A percentile compares a stretch with the other conserved stretches of the same genome.
Evolutionary conservation across 179 eudicot species (phyloP).

Genomic region (Vitellaria paradoxa): DNA sequence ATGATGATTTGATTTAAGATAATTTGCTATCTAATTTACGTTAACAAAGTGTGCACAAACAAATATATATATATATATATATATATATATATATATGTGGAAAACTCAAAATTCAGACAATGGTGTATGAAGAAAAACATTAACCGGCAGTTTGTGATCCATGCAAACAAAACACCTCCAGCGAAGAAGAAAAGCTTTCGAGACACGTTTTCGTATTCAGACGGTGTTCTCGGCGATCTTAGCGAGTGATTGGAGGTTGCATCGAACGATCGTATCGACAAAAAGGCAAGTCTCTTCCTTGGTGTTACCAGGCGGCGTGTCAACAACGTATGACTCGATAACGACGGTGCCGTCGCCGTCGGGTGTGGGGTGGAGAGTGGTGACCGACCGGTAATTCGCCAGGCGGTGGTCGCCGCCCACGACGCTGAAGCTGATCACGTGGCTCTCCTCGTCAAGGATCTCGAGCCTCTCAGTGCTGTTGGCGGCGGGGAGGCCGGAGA

Average conservation of each 20-base stretch:
- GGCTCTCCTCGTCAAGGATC: constrained; percentile 60
- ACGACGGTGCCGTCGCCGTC: constrained; percentile 39
- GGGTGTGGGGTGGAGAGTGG: constrained; percentile 39
- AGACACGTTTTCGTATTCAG: not conserved
- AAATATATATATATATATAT: too few species aligned
- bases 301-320: constrained; percentile 55
- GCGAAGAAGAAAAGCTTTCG: not conserved
- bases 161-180: not conserved
- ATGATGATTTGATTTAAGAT: too few species aligned
- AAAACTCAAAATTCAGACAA: not conserved
- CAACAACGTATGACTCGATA: constrained; percentile 61
- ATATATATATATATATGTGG: not conserved
- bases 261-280: constrained; percentile 24
- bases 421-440: constrained; percentile 46
- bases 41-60: too few species aligned
- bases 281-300: constrained; percentile 55
- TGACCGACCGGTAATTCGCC: constrained; percentile 50
- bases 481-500: constrained; percentile 73
- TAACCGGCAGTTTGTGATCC: not conserved
- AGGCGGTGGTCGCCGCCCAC: constrained; percentile 39
- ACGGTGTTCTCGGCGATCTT: constrained; percentile 47
- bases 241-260: constrained; percentile 61
- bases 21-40: too few species aligned
- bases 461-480: constrained; percentile 57
- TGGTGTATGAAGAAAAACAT: not conserved